Conservation (phyloP, 2,329 filamentous ascomycete species). For the Dactylella cylindrospora region DNA sequence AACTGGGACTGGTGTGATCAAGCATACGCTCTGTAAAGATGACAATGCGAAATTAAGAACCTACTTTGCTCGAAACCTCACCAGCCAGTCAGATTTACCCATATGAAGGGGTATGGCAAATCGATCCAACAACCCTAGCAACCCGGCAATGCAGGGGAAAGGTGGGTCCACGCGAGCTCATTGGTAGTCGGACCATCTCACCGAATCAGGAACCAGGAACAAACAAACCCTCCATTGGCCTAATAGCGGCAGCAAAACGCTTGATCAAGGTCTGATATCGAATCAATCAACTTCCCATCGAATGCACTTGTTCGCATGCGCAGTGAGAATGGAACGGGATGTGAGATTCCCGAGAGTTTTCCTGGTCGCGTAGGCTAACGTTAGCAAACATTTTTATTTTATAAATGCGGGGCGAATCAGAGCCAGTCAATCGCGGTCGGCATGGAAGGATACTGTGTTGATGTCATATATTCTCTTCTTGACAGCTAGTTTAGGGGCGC, state of each 20-base stretch:
- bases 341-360: conserved; percentile 29
- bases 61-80: conserved; percentile 19
- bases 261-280: conserved; percentile 19
- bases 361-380: too few species aligned
- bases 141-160: conserved; percentile 38
- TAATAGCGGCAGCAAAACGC: conserved; percentile 36
- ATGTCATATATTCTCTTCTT: too few species aligned
- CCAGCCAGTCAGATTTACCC: conserved; percentile 40
- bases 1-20: conserved; percentile 12
- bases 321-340: conserved; percentile 13
- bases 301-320: conserved; percentile 24
- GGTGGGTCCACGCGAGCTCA: conserved; percentile 33
- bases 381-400: too few species aligned
- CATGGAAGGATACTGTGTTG: too few species aligned
- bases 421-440: too few species aligned
- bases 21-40: conserved; percentile 11
- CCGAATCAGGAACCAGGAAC: conserved; percentile 31
- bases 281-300: conserved; percentile 24
- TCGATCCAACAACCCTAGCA: conserved; percentile 27
- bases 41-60: conserved; percentile 38
- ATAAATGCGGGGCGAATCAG: too few species aligned
- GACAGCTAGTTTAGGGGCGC: too few species aligned
- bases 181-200: conserved; percentile 33
- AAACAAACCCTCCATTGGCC: conserved; percentile 8
- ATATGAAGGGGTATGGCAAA: conserved; percentile 43